Evolutionary conservation across 2,329 filamentous ascomycete species (phyloP).

Genomic region (Penicillium concentricum): DNA sequence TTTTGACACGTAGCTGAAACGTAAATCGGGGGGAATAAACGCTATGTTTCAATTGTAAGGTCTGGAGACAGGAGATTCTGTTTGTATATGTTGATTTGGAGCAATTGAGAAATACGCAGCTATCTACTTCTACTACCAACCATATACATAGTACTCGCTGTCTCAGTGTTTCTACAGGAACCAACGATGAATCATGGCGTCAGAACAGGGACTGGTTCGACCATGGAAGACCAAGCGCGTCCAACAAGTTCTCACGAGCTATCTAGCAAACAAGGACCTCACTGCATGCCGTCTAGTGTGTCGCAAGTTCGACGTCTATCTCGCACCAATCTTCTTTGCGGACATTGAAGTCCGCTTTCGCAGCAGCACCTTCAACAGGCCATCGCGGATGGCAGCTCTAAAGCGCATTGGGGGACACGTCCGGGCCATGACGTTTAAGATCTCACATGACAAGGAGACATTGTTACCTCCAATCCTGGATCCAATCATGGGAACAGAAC

Average conservation of each 20-base stretch:
- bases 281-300: slow-evolving; percentile 37
- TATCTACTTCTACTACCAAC: neutral
- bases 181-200: neutral
- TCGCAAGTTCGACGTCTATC: slow-evolving; percentile 33
- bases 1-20: neutral
- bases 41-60: neutral
- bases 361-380: slow-evolving; percentile 72
- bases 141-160: too few species aligned
- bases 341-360: slow-evolving; percentile 48
- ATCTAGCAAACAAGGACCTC: slow-evolving; percentile 35
- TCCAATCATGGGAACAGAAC: slow-evolving; percentile 71
- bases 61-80: too few species aligned
- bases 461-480: slow-evolving; percentile 84
- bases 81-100: too few species aligned
- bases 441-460: slow-evolving; percentile 74
- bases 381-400: slow-evolving; percentile 70
- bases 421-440: slow-evolving; percentile 72
- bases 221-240: slow-evolving; percentile 40
- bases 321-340: slow-evolving; percentile 42
- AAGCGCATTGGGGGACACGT: slow-evolving; percentile 74
- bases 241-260: slow-evolving; percentile 33
- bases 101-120: neutral
- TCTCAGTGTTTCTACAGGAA: too few species aligned
- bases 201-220: slow-evolving; percentile 29
- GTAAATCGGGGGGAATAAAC: neutral